These are phyloP conservation scores for Colletotrichum lindemuthianum DNA, from an alignment of 2,329 filamentous ascomycete species.

Conservation along the genomic window DNA sequence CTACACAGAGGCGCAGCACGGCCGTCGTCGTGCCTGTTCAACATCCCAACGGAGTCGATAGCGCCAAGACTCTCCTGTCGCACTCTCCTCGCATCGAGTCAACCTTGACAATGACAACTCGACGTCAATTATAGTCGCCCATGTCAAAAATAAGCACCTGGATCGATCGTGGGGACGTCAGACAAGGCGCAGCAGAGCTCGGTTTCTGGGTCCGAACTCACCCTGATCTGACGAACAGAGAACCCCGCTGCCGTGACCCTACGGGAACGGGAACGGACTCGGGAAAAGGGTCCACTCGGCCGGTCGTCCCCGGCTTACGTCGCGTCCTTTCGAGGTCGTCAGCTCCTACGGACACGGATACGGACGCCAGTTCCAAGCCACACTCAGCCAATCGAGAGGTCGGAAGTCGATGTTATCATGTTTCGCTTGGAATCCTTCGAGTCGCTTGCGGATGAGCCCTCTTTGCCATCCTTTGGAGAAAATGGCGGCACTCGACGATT, in stretches of 20 bases:
- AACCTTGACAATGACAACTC: neutral
- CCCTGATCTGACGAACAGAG: neutral
- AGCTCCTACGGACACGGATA: conserved; percentile 29
- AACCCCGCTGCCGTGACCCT: neutral
- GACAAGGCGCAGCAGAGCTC: neutral
- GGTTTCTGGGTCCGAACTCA: no score
- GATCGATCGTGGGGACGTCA: neutral
- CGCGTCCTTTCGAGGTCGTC: neutral
- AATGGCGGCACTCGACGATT: no score
- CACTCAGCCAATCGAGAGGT: neutral
- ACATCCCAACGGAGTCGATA: neutral
- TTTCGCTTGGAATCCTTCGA: no score
- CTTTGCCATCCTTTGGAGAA: no score
- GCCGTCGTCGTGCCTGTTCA: neutral
- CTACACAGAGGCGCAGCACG: neutral
- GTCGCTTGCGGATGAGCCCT: no score
- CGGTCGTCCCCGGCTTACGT: neutral
- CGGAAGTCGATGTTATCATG: no score
- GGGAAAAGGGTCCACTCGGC: neutral
- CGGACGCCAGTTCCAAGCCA: conserved; percentile 7
- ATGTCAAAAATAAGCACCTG: neutral
- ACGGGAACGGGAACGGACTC: conserved; percentile 22
- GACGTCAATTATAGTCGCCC: neutral
- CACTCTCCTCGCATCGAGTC: neutral
- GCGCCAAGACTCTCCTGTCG: neutral